phyloP scores from a whole-genome alignment of 768 basidiomycete genomes.

The Cystofilobasidium macerans region DNA sequence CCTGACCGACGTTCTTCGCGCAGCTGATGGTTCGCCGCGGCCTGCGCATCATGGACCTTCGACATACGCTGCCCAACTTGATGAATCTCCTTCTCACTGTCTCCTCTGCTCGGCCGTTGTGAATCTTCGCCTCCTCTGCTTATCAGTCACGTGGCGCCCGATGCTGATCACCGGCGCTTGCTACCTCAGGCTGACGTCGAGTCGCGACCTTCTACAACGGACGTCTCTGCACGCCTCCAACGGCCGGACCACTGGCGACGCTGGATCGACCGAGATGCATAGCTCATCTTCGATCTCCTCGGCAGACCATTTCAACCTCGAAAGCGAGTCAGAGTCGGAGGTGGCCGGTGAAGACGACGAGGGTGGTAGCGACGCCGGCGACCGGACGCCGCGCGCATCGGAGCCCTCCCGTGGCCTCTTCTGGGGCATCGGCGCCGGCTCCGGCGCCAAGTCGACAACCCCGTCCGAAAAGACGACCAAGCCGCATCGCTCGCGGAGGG shows the following conservation, averaged over 20 bases:
- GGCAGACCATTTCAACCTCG: neutral
- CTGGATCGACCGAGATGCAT: neutral
- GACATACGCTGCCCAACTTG: slow-evolving; percentile 91
- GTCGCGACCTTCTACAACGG: neutral
- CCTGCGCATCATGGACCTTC: slow-evolving; percentile 77
- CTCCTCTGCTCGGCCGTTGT: slow-evolving; percentile 37
- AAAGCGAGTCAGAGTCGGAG: neutral
- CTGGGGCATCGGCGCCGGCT: slow-evolving; percentile 16
- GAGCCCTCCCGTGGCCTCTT: slow-evolving; percentile 6
- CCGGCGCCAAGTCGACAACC: neutral
- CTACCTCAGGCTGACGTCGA: neutral
- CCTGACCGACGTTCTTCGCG: neutral
- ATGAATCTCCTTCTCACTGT: slow-evolving; percentile 84
- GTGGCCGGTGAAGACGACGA: neutral
- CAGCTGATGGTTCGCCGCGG: slow-evolving; percentile 88
- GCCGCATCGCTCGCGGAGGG: neutral
- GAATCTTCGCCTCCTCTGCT: neutral
- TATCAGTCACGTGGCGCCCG: neutral
- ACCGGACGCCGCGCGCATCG: slow-evolving; percentile 12
- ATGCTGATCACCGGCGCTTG: too few relatives aligned
- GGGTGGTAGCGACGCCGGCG: slow-evolving; percentile 3
- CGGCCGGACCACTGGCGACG: too few relatives aligned
- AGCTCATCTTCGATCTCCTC: neutral
- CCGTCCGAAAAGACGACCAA: slow-evolving; percentile 7
- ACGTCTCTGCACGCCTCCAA: too few relatives aligned